phyloP scores from a whole-genome alignment of 768 basidiomycete genomes.

The Boletus rufocinnamomeus region DNA sequence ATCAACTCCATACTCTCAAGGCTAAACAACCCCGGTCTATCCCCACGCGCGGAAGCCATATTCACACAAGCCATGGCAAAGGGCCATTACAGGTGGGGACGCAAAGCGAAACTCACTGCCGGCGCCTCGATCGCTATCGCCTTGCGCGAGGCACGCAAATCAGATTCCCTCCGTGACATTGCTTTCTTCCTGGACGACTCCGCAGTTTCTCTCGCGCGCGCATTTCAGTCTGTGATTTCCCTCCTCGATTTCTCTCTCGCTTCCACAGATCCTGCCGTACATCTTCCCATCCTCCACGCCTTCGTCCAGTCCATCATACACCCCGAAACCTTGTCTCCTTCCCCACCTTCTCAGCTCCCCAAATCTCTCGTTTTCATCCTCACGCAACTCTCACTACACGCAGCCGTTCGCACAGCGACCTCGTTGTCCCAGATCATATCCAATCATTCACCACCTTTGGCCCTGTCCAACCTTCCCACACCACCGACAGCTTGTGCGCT shows the following conservation, averaged over 20 bases:
- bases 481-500: constrained; percentile 65
- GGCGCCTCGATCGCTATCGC: constrained; percentile 72
- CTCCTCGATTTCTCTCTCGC: constrained; percentile 56
- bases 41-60: constrained; percentile 64
- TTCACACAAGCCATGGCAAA: constrained; percentile 68
- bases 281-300: constrained; percentile 58
- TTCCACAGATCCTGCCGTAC: constrained; percentile 57
- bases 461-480: constrained; percentile 44
- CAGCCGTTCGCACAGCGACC: constrained; percentile 45
- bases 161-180: constrained; percentile 68
- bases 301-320: constrained; percentile 47
- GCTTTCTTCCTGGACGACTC: constrained; percentile 64
- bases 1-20: constrained; percentile 61
- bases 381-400: constrained; percentile 42
- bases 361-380: constrained; percentile 39
- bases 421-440: constrained; percentile 45
- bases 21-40: constrained; percentile 59
- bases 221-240: constrained; percentile 52
- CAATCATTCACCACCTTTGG: constrained; percentile 41
- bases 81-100: constrained; percentile 70
- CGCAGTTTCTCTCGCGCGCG: constrained; percentile 50
- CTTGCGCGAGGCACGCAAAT: constrained; percentile 67
- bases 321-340: constrained; percentile 26
- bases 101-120: constrained; percentile 65
- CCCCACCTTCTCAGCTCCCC: constrained; percentile 33